Percentiles rank a stretch among this genome's conserved stretches.
Conservation (phyloP, 257 asterid genomes). For the Nicotiana sylvestris region DNA sequence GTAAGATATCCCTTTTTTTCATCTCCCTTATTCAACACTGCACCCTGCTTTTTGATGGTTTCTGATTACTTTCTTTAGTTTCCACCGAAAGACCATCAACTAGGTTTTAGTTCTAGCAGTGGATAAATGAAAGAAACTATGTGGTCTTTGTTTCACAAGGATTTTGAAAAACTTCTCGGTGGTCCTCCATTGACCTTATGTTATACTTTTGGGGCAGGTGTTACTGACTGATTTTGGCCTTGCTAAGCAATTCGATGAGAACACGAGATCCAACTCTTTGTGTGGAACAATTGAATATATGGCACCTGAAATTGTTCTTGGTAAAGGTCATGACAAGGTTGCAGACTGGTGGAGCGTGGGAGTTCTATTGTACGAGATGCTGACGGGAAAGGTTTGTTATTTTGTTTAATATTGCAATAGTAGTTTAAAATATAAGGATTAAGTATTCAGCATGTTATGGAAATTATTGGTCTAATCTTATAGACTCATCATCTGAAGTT, state of each 20-base stretch:
- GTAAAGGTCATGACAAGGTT: slow-evolving; percentile 77
- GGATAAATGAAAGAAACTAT: background rate
- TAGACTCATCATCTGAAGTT: no score
- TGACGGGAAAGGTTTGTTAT: slow-evolving; percentile 62
- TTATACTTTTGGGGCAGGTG: slow-evolving; percentile 34
- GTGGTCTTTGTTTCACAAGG: background rate
- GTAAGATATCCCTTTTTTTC: slow-evolving; percentile 34
- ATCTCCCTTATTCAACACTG: background rate
- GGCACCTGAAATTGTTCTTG: slow-evolving; percentile 79
- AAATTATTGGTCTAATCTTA: no score
- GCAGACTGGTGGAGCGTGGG: slow-evolving; percentile 97
- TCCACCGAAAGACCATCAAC: background rate
- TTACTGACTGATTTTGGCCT: slow-evolving; percentile 79
- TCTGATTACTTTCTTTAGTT: background rate
- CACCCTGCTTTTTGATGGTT: background rate
- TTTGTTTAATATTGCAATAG: background rate
- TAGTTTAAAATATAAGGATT: background rate
- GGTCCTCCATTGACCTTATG: slow-evolving; percentile 5
- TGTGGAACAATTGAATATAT: slow-evolving; percentile 81
- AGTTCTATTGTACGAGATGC: slow-evolving; percentile 68
- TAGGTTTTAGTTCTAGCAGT: background rate
- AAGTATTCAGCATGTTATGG: background rate
- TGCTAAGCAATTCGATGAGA: slow-evolving; percentile 61
- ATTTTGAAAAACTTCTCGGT: background rate
- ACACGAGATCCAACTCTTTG: slow-evolving; percentile 68